Evolutionary conservation across 495 filamentous ascomycete genomes (phyloP).

Genomic region (Neurospora tetrasperma): DNA sequence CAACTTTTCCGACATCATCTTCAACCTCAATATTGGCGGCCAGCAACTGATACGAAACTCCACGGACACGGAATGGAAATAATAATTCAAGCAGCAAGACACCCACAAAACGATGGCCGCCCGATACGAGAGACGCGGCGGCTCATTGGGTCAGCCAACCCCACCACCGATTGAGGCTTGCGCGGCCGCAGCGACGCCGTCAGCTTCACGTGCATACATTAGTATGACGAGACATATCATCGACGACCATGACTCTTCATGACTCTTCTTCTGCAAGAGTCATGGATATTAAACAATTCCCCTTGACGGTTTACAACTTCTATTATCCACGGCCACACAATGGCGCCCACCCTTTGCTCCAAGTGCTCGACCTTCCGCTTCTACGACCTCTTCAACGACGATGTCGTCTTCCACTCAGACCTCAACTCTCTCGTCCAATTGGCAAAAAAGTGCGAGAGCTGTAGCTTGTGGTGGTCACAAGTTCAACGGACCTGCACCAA

Average conservation of each 20-base stretch:
- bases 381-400: conserved; percentile 1
- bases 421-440: background rate
- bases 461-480: conserved; percentile 1
- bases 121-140: too few species aligned
- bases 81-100: too few species aligned
- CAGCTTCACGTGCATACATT: background rate
- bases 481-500: background rate
- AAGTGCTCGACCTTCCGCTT: background rate
- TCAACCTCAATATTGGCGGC: background rate
- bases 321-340: background rate
- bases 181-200: background rate
- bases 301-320: background rate
- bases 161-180: too few species aligned
- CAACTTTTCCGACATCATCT: background rate
- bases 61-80: too few species aligned
- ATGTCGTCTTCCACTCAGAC: conserved; percentile 2
- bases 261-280: too few species aligned
- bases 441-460: background rate
- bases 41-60: too few species aligned
- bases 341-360: background rate
- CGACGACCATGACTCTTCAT: too few species aligned
- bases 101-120: too few species aligned
- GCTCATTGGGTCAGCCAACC: too few species aligned
- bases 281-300: background rate
- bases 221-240: too few species aligned